Evolutionary conservation across 306 rosid species (phyloP).

Genomic region (Prosopis cineraria): DNA sequence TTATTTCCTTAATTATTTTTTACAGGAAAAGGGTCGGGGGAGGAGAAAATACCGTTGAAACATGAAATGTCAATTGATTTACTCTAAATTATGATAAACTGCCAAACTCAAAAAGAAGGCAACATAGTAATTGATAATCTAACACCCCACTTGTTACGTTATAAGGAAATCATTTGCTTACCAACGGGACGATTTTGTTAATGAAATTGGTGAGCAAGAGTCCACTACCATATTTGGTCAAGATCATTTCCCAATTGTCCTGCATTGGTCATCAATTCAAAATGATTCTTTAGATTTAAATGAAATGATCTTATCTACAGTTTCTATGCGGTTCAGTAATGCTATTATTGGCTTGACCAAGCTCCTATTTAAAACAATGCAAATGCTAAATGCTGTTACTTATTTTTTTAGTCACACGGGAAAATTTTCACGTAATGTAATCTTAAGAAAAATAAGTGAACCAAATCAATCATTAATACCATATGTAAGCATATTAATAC

Average conservation of each 20-base stretch:
- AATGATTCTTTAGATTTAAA: conserved; percentile 4
- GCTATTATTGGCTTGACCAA: not conserved
- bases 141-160: not conserved
- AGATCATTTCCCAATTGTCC: conserved; percentile 71
- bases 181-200: conserved; percentile 43
- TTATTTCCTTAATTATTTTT: not conserved
- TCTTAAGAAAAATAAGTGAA: no score
- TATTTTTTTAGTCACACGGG: not conserved
- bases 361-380: conserved; percentile 1
- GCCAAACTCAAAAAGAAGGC: not conserved
- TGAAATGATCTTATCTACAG: not conserved
- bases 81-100: not conserved
- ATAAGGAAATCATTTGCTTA: conserved; percentile 35
- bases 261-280: conserved; percentile 43
- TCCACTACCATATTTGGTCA: conserved; percentile 56
- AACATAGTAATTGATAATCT: not conserved
- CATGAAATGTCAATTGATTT: not conserved
- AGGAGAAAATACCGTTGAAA: not conserved
- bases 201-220: conserved; percentile 52
- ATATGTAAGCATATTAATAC: no score
- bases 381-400: not conserved
- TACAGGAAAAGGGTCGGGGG: not conserved
- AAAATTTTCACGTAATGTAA: no score
- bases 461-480: no score
- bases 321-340: conserved; percentile 1